These are phyloP conservation scores for Gastrolobium villosum DNA, from an alignment of 306 rosid species.

Conservation along the genomic window DNA sequence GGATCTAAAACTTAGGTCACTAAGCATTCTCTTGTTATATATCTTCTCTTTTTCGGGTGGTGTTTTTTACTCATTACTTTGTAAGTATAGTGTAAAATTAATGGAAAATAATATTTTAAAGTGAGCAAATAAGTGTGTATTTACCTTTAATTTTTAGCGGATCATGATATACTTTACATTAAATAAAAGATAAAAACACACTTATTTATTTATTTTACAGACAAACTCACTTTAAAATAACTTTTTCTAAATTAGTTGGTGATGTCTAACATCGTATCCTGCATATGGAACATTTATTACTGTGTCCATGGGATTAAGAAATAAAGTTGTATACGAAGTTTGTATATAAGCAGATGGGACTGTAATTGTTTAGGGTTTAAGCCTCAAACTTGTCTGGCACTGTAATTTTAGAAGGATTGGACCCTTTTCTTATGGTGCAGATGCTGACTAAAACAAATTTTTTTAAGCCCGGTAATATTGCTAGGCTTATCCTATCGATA, in stretches of 20 bases:
- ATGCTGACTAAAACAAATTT: no score
- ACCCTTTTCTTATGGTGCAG: no score
- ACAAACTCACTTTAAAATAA: neutral
- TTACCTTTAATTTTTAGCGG: neutral
- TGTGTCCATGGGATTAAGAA: neutral
- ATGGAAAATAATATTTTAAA: neutral
- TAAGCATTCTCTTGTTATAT: neutral
- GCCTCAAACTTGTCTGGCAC: no score
- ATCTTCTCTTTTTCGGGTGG: neutral
- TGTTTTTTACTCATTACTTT: neutral
- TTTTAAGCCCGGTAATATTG: no score
- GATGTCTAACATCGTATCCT: neutral
- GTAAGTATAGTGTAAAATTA: neutral
- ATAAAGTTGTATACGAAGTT: neutral
- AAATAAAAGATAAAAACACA: neutral
- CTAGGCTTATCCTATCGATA: no score
- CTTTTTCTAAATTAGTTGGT: neutral
- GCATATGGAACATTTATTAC: neutral
- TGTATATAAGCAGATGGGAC: neutral
- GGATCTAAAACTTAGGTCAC: neutral
- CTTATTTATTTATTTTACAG: neutral
- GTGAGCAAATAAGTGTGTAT: neutral
- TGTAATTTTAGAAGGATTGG: no score
- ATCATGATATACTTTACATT: neutral
- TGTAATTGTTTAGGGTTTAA: no score